Conservation (phyloP, 805 yeast genomes). For the Hanseniaspora occidentalis region DNA sequence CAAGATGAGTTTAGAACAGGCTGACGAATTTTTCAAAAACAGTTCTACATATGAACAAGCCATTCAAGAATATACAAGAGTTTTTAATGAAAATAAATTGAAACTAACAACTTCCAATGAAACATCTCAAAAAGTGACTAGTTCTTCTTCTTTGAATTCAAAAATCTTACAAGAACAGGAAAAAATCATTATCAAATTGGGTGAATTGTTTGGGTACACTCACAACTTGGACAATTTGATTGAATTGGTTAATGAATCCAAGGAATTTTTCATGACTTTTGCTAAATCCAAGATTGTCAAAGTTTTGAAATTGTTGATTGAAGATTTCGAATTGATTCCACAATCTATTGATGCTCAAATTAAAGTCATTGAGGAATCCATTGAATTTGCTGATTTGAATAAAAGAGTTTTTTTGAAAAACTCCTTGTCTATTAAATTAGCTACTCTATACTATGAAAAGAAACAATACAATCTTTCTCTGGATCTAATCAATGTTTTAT, state of each 20-base stretch:
- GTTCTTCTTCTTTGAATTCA: constrained; percentile 1
- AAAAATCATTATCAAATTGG: constrained; percentile 61
- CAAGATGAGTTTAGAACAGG: background rate
- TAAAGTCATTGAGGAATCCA: constrained; percentile 58
- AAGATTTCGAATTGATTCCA: constrained; percentile 54
- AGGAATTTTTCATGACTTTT: constrained; percentile 58
- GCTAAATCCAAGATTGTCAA: constrained; percentile 95
- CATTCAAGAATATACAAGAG: background rate
- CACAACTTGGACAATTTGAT: constrained; percentile 39
- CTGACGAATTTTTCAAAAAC: background rate
- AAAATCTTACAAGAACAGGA: constrained; percentile 45
- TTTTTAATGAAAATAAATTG: background rate
- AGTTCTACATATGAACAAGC: background rate
- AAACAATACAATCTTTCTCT: constrained; percentile 57
- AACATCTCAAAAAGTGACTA: too few species aligned
- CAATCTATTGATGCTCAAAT: constrained; percentile 59
- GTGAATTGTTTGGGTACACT: constrained; percentile 47
- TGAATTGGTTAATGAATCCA: constrained; percentile 52
- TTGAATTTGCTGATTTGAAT: constrained; percentile 75
- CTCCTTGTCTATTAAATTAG: constrained; percentile 70
- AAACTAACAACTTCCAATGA: background rate
- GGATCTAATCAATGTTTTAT: constrained; percentile 53
- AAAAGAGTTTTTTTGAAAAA: constrained; percentile 85
- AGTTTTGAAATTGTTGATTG: constrained; percentile 71
- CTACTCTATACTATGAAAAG: constrained; percentile 60